phyloP scores from a whole-genome alignment of 106 monocot genomes.

The Allium sativum region DNA sequence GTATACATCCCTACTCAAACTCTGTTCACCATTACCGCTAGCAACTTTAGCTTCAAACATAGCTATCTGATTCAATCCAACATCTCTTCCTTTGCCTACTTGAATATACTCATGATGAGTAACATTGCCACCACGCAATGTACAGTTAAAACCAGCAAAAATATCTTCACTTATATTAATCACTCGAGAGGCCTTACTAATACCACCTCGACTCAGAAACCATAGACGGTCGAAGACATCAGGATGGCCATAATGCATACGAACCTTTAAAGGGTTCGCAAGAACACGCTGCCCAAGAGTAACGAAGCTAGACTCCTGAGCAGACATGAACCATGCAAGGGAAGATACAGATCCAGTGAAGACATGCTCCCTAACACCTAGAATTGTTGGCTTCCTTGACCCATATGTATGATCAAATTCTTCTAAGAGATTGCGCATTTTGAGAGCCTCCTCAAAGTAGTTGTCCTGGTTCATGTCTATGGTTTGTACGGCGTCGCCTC shows the following conservation, averaged over 20 bases:
- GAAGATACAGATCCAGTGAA: slow-evolving; percentile 93
- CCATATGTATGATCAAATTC: slow-evolving; percentile 60
- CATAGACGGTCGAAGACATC: slow-evolving; percentile 87
- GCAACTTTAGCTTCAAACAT: slow-evolving; percentile 94
- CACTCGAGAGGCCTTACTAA: slow-evolving; percentile 79
- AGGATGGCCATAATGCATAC: slow-evolving; percentile 96
- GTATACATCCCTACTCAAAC: slow-evolving; percentile 78
- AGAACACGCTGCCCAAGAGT: slow-evolving; percentile 91
- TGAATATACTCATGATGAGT: slow-evolving; percentile 79
- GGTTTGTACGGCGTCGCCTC: slow-evolving; percentile 91
- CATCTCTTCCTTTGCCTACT: slow-evolving; percentile 73
- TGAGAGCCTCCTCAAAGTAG: slow-evolving; percentile 94
- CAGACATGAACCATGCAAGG: slow-evolving; percentile 94
- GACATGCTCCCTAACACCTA: slow-evolving; percentile 83
- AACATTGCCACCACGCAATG: slow-evolving; percentile 76
- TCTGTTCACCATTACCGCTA: slow-evolving; percentile 72
- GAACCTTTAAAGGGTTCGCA: slow-evolving; percentile 82
- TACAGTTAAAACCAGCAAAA: slow-evolving; percentile 91
- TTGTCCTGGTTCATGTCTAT: slow-evolving; percentile 99
- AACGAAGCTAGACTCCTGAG: slow-evolving; percentile 94
- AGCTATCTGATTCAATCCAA: slow-evolving; percentile 70
- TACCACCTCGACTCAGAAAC: slow-evolving; percentile 70
- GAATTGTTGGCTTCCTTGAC: slow-evolving; percentile 63
- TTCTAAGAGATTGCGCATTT: slow-evolving; percentile 86
- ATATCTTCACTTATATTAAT: slow-evolving; percentile 97